phyloP scores from a whole-genome alignment of 2,329 filamentous ascomycete genomes.

The Fusarium foetens region DNA sequence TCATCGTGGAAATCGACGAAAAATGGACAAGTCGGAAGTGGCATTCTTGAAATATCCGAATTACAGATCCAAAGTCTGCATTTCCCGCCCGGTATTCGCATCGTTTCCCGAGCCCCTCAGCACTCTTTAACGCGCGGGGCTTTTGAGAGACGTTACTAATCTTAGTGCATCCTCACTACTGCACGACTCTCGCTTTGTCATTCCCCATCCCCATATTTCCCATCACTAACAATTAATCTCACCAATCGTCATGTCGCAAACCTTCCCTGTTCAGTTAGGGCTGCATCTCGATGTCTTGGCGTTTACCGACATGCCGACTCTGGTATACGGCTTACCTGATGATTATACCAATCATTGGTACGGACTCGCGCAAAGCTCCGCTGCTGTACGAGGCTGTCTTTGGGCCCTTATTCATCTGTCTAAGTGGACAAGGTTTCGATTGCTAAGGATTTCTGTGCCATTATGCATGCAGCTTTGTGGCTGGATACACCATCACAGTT shows the following conservation, averaged over 20 bases:
- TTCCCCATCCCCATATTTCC: not conserved
- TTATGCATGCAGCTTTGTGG: conserved; percentile 2
- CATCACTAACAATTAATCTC: not conserved
- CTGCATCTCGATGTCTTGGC: conserved; percentile 36
- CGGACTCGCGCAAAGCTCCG: not conserved
- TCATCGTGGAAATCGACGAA: not conserved
- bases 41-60: not conserved
- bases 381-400: not conserved
- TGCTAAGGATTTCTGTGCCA: conserved; percentile 20
- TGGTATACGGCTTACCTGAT: conserved; percentile 4
- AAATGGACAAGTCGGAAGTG: not conserved
- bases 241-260: not conserved
- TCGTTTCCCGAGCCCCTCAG: conserved; percentile 19
- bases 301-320: conserved; percentile 34
- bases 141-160: not conserved
- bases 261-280: not conserved
- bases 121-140: not conserved
- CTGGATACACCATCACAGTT: conserved; percentile 6
- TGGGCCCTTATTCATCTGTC: conserved; percentile 11
- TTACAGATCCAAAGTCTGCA: not conserved
- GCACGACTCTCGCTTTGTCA: conserved; percentile 26
- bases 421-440: not conserved
- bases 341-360: not conserved
- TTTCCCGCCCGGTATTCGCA: not conserved
- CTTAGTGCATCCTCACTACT: not conserved